phyloP scores from a whole-genome alignment of 768 basidiomycete species.

The Inosperma sp. region DNA sequence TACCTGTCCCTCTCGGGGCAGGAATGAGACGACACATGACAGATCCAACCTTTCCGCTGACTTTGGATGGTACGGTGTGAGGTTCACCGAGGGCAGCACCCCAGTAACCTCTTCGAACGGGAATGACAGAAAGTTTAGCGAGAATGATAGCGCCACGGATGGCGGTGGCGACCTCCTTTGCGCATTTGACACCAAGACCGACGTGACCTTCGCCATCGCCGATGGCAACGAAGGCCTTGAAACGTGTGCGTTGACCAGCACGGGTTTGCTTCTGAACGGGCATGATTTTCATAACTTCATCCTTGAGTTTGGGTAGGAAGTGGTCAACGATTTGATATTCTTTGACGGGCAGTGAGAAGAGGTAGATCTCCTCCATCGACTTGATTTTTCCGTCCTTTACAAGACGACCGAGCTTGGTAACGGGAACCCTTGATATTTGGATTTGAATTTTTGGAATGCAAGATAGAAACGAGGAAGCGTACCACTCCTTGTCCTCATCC shows the following conservation, averaged over 20 bases:
- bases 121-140: slow-evolving; percentile 96
- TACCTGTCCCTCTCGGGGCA: slow-evolving; percentile 97
- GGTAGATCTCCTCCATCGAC: slow-evolving; percentile 99
- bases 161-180: slow-evolving; percentile 99
- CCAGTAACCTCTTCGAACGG: slow-evolving; percentile 99
- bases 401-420: slow-evolving; percentile 98
- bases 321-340: slow-evolving; percentile 99
- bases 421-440: slow-evolving; percentile 66
- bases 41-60: slow-evolving; percentile 96
- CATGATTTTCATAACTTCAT: slow-evolving; percentile 99
- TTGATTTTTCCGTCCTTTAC: slow-evolving; percentile 99
- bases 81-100: slow-evolving; percentile 98
- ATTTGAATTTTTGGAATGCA: background rate
- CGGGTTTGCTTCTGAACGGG: slow-evolving; percentile 99
- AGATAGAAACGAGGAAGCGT: slow-evolving; percentile 18
- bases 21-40: slow-evolving; percentile 99
- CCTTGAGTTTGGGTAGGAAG: slow-evolving; percentile 99
- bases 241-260: slow-evolving; percentile 98
- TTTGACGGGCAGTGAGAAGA: slow-evolving; percentile 99
- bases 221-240: slow-evolving; percentile 99
- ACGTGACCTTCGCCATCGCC: slow-evolving; percentile 99
- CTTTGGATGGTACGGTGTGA: slow-evolving; percentile 98
- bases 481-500: slow-evolving; percentile 99
- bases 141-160: slow-evolving; percentile 99
- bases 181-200: slow-evolving; percentile 98